These are phyloP conservation scores for Venturia oleaginea DNA, from an alignment of 2,329 filamentous ascomycete genomes.

Conservation along the genomic window DNA sequence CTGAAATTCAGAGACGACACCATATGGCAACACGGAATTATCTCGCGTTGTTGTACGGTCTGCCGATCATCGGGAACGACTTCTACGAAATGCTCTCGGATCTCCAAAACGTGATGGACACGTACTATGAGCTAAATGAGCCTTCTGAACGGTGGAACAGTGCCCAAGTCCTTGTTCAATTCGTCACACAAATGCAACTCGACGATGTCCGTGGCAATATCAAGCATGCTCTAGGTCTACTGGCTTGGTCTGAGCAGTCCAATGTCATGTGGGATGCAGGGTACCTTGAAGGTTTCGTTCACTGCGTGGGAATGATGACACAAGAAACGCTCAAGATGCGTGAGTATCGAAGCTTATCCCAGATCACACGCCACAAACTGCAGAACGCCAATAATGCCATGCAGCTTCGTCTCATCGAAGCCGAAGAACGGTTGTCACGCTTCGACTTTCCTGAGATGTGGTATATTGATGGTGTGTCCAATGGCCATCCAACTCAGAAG, in stretches of 20 bases:
- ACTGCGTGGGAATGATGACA: slow-evolving; percentile 52
- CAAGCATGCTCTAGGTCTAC: slow-evolving; percentile 49
- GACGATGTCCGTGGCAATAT: slow-evolving; percentile 56
- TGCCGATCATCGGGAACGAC: slow-evolving; percentile 56
- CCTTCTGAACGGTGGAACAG: slow-evolving; percentile 34
- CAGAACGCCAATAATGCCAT: slow-evolving; percentile 54
- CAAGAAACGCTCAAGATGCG: slow-evolving; percentile 37
- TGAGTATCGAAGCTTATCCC: slow-evolving; percentile 51
- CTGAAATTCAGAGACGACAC: slow-evolving; percentile 45
- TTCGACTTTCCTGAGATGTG: slow-evolving; percentile 58
- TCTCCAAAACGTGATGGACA: slow-evolving; percentile 50
- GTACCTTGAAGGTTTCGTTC: slow-evolving; percentile 58
- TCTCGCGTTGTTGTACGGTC: slow-evolving; percentile 52
- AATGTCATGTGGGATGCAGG: slow-evolving; percentile 56
- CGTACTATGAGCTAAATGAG: slow-evolving; percentile 41
- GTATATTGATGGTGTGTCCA: slow-evolving; percentile 29
- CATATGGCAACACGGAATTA: slow-evolving; percentile 61
- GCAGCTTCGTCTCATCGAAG: slow-evolving; percentile 52
- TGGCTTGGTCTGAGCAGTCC: slow-evolving; percentile 57
- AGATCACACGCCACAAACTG: slow-evolving; percentile 54
- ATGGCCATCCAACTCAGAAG: slow-evolving; percentile 36
- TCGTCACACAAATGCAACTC: slow-evolving; percentile 49
- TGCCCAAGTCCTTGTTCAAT: slow-evolving; percentile 51
- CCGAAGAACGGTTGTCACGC: slow-evolving; percentile 49
- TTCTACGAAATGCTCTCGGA: slow-evolving; percentile 55